Evolutionary conservation across 2,329 filamentous ascomycete genomes (phyloP), one percentile per base, ranked within the genome.

Genomic region (Alternaria gansuensis): DNA sequence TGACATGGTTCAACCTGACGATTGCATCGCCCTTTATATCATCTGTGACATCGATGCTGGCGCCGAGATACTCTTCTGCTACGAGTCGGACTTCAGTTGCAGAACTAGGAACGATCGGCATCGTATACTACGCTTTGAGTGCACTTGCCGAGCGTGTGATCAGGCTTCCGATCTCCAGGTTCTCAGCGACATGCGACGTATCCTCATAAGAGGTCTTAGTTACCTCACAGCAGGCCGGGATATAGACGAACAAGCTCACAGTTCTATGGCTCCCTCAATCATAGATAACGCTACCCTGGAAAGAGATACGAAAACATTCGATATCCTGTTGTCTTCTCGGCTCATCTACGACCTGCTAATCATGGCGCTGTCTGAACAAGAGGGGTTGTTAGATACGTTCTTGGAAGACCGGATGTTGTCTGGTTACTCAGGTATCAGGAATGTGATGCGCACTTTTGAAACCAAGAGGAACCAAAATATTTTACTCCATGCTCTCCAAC

Each of bases 161-260:
- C 14, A 39, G 29, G 9, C 21, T 33, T 26, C 23, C 14, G 7
- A 24, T 23, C 50, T 58, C 28, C 54, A 58, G 10, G 29, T 34
- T 17, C 37, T 59, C 33, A 62, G 59, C 39, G 55, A 62, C 17
- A 59, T 59, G 54, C 49, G 50, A 31, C 55, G 59, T 2, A 51
- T 41, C n/a, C n/a, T 48, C 8, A 21, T n/a, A n/a, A 48, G 44
- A 34, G 44, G 44, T 24, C 44, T 48, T n/a, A 7, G 23, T 9
- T 34, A 34, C 29, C 29, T 24, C 21, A 48, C 28, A 7, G 6
- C 44, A 17, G 44, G 44, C 13, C 21, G 3, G 17, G 11, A 48
- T 24, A 23, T 48, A n/a, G 29, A 48, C 28, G 29, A 28, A 3
- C 17, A 29, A 34, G 11, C 24, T 8, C 29, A 21, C 11, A 17